These are phyloP conservation scores for Brassica cretica DNA, from an alignment of 345 rosid genomes.

Conservation along the genomic window DNA sequence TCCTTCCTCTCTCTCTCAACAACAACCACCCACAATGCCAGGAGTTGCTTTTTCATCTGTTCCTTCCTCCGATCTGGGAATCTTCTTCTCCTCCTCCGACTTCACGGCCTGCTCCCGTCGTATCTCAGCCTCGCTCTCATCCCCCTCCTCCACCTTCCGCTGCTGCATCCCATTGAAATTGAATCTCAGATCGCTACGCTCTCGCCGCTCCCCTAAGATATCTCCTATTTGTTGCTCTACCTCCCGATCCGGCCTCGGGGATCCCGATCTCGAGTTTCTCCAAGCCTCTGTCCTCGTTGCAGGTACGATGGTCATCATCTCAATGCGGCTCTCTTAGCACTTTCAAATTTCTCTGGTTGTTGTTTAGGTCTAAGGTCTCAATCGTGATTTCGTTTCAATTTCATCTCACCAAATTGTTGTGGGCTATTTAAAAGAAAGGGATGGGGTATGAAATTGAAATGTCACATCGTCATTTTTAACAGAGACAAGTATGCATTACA, in stretches of 20 bases:
- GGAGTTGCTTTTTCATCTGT: constrained; percentile 41
- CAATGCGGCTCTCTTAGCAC: neutral
- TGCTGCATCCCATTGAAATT: constrained; percentile 42
- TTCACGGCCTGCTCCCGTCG: constrained; percentile 26
- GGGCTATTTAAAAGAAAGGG: too few relatives aligned
- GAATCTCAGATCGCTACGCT: constrained; percentile 24
- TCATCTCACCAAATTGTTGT: neutral
- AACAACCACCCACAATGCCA: constrained; percentile 41
- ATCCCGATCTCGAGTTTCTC: constrained; percentile 52
- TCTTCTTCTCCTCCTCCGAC: constrained; percentile 26
- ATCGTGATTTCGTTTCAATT: neutral
- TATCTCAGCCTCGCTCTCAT: constrained; percentile 17
- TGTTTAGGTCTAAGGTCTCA: neutral
- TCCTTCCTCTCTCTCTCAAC: neutral
- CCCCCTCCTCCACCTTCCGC: constrained; percentile 18
- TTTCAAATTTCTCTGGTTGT: neutral
- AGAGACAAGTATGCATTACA: constrained; percentile 45
- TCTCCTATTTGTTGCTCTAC: constrained; percentile 49
- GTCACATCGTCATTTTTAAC: neutral
- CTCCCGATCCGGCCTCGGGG: constrained; percentile 46
- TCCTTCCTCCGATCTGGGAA: constrained; percentile 29
- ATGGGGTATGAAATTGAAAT: too few relatives aligned
- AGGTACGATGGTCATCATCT: constrained; percentile 42
- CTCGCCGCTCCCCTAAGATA: constrained; percentile 26
- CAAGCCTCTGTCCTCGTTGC: constrained; percentile 77